phyloP scores from a whole-genome alignment of 768 basidiomycete species.

The Kwoniella shandongensis region DNA sequence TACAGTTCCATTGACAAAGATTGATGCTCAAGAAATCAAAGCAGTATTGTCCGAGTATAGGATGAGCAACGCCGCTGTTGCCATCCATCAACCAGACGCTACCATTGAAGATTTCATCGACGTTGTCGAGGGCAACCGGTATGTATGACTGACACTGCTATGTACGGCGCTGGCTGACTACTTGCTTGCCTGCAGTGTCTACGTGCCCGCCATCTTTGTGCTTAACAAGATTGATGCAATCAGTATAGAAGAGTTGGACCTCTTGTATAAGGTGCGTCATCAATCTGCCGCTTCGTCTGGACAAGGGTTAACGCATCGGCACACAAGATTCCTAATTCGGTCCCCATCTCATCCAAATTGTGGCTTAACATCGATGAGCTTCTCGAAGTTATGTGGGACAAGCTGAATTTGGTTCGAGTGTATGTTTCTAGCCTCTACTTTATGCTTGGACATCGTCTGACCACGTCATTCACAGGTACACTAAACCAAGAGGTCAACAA shows the following conservation, averaged over 20 bases:
- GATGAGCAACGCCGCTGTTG: slow-evolving; percentile 78
- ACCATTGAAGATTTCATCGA: slow-evolving; percentile 96
- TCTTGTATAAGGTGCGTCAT: slow-evolving; percentile 66
- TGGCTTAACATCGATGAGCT: slow-evolving; percentile 98
- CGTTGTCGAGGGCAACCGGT: slow-evolving; percentile 93
- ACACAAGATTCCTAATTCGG: slow-evolving; percentile 78
- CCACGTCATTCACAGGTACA: slow-evolving; percentile 58
- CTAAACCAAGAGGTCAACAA: slow-evolving; percentile 84
- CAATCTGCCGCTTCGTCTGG: background rate
- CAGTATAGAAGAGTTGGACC: slow-evolving; percentile 94
- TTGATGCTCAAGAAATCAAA: slow-evolving; percentile 94
- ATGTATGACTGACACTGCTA: no score
- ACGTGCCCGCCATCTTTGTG: slow-evolving; percentile 88
- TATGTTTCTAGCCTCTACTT: slow-evolving; percentile 56
- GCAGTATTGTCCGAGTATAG: slow-evolving; percentile 91
- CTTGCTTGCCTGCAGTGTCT: slow-evolving; percentile 62
- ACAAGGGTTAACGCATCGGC: background rate
- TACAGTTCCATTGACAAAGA: slow-evolving; percentile 91
- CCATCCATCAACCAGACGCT: slow-evolving; percentile 86
- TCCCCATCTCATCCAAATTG: slow-evolving; percentile 87
- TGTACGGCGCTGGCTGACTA: background rate
- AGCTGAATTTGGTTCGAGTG: slow-evolving; percentile 86
- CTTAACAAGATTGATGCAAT: slow-evolving; percentile 88
- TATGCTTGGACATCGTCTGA: background rate
- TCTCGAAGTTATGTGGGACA: slow-evolving; percentile 87